These are phyloP conservation scores for Erysimum cheiri DNA, from an alignment of 441 rosid species.

Conservation along the genomic window DNA sequence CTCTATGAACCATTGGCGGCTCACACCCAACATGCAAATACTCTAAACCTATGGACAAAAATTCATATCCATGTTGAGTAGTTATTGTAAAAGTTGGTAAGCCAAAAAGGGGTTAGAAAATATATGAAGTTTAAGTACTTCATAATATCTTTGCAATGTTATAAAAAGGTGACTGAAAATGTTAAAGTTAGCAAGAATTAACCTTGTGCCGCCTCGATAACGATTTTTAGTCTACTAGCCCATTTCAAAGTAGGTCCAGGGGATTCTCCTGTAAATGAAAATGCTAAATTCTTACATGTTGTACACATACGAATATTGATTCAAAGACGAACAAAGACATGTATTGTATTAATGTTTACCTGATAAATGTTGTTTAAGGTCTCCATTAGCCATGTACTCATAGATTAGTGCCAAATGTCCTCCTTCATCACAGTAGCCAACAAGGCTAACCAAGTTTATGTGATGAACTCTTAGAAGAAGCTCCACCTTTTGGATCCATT, in stretches of 20 bases:
- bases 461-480: constrained; percentile 68
- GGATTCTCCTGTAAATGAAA: constrained; percentile 32
- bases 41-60: constrained; percentile 45
- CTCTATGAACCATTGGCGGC: constrained; percentile 54
- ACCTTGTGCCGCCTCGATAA: constrained; percentile 65
- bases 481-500: constrained; percentile 34
- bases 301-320: neutral
- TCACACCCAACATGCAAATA: constrained; percentile 50
- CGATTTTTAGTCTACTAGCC: constrained; percentile 55
- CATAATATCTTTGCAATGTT: neutral
- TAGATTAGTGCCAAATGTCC: constrained; percentile 53
- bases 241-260: constrained; percentile 44
- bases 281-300: neutral
- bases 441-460: constrained; percentile 54
- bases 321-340: neutral
- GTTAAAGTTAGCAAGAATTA: constrained; percentile 4
- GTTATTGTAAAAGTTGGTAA: neutral
- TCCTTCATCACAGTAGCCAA: constrained; percentile 67
- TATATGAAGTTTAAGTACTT: neutral
- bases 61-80: neutral
- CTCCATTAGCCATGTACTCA: constrained; percentile 66
- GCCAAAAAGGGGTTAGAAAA: neutral
- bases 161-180: neutral
- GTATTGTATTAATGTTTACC: constrained; percentile 44
- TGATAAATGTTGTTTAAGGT: constrained; percentile 51